Evolutionary conservation across 495 filamentous ascomycete genomes (phyloP).

Genomic region (Penicillium parvum): DNA sequence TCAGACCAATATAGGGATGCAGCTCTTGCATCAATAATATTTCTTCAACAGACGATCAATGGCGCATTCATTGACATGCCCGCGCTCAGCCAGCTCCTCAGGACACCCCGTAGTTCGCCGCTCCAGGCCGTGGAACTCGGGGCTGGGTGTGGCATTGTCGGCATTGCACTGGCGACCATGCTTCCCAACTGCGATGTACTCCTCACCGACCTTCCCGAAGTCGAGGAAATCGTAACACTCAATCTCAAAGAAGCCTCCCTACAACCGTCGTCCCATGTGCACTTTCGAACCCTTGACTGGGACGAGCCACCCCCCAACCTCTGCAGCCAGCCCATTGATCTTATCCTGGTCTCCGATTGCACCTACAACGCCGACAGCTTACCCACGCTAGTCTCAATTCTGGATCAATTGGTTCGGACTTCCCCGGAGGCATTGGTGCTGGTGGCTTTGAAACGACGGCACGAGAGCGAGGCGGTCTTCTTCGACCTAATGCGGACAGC

Average conservation of each 20-base stretch:
- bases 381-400: slow-evolving; percentile 66
- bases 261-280: slow-evolving; percentile 31
- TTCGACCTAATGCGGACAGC: slow-evolving; percentile 68
- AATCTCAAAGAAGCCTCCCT: slow-evolving; percentile 49
- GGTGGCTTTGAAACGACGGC: slow-evolving; percentile 78
- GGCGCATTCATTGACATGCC: slow-evolving; percentile 16
- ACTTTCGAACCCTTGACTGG: slow-evolving; percentile 76
- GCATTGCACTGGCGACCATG: slow-evolving; percentile 64
- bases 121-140: slow-evolving; percentile 73
- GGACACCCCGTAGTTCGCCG: slow-evolving; percentile 13
- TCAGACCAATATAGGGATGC: slow-evolving; percentile 54
- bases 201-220: slow-evolving; percentile 81
- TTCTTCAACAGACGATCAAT: slow-evolving; percentile 27
- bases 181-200: slow-evolving; percentile 53
- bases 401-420: slow-evolving; percentile 49
- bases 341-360: slow-evolving; percentile 85
- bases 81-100: slow-evolving; percentile 26
- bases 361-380: slow-evolving; percentile 89
- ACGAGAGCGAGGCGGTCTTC: slow-evolving; percentile 75
- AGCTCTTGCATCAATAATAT: slow-evolving; percentile 53
- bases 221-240: slow-evolving; percentile 55
- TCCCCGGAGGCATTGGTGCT: slow-evolving; percentile 57
- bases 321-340: slow-evolving; percentile 50
- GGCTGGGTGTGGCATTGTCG: slow-evolving; percentile 79
- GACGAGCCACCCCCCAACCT: slow-evolving; percentile 44